Evolutionary conservation across 345 rosid species (phyloP), one percentile per base, ranked within the genome.

Genomic region (Tarenaya hassleriana): DNA sequence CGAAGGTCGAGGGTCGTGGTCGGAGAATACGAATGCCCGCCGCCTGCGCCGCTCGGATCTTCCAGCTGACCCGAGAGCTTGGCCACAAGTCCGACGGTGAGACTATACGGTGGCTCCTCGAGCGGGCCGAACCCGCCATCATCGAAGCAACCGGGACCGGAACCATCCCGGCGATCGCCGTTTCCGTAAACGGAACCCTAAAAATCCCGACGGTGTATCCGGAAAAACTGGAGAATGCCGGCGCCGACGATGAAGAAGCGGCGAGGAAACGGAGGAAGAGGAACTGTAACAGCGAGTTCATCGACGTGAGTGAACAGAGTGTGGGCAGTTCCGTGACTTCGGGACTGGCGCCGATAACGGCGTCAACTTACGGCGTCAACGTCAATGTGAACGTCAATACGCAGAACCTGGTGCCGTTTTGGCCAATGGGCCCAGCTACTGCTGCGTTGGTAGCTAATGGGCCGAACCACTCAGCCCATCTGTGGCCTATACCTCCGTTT

Each of bases 1-100:
- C 90, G 0, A 87, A 87, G 62, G 96, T 87, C 4, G 94, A 87
- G 51, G 96, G 96, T 31, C 88, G 90, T 4, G 96, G 96, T 34
- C 77, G 90, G 40, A 73, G 94, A 67, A 63, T 84, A 48, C 80
- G 90, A 48, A 76, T 88, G 59, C 90, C 94, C 0, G 80, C 84
- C 29, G 52, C 80, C 4, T 87, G 88, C 49, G 90, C 90, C 19
- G 84, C 88, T n/a, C 77, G 94, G 78, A 60, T 84, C 41, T 86
- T 55, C 95, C n/a, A 86, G n/a, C 63, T 83, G 40, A 86, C 92
- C 10, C 72, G 83, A 24, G 88, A 88, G 54, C 75, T 88, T 1
- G 82, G 86, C 8, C 88, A 79, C 61, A 84, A 76, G 66, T 79
- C 86, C 34, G 96, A 84, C 15, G 94, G 94, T 1, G 96, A 87